These are phyloP conservation scores for Chrysochromulina tobinii DNA, from an alignment of 78 protist species.

Conservation along the genomic window DNA sequence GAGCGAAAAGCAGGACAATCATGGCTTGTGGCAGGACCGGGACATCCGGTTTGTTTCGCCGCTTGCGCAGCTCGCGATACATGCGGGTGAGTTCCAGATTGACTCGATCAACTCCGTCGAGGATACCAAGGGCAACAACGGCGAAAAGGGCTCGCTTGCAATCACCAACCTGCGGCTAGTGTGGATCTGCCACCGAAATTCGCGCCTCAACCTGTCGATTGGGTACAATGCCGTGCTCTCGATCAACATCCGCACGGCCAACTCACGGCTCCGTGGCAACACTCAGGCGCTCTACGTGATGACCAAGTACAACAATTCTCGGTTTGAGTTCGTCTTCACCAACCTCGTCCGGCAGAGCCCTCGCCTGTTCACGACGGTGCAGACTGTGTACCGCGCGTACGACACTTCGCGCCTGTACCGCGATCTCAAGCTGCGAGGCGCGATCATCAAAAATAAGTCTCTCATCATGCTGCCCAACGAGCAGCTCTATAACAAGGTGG, in stretches of 20 bases:
- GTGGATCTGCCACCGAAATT: constrained; percentile 50
- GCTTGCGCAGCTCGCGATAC: not conserved
- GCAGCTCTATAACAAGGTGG: constrained; percentile 25
- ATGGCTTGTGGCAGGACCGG: constrained; percentile 62
- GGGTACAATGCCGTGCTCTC: constrained; percentile 37
- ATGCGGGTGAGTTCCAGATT: constrained; percentile 17
- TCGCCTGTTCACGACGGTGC: constrained; percentile 81
- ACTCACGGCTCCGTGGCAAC: constrained; percentile 60
- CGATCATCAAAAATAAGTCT: constrained; percentile 62
- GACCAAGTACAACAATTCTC: constrained; percentile 32
- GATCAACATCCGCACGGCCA: constrained; percentile 58
- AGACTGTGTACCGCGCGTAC: constrained; percentile 64
- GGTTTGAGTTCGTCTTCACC: constrained; percentile 83
- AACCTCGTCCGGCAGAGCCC: constrained; percentile 51
- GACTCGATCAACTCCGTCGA: constrained; percentile 59
- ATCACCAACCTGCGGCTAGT: constrained; percentile 80
- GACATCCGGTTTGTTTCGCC: constrained; percentile 74
- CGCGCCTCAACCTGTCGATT: not conserved
- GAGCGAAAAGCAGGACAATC: constrained; percentile 6
- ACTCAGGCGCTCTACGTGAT: constrained; percentile 74
- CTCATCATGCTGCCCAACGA: constrained; percentile 65
- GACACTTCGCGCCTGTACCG: constrained; percentile 75
- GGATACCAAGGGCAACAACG: constrained; percentile 87
- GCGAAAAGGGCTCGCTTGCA: constrained; percentile 64
- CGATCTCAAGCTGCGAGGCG: constrained; percentile 75